Evolutionary conservation across 2,329 filamentous ascomycete genomes (phyloP), one percentile per base, ranked within the genome.

Genomic region (Trichoderma atroviride): DNA sequence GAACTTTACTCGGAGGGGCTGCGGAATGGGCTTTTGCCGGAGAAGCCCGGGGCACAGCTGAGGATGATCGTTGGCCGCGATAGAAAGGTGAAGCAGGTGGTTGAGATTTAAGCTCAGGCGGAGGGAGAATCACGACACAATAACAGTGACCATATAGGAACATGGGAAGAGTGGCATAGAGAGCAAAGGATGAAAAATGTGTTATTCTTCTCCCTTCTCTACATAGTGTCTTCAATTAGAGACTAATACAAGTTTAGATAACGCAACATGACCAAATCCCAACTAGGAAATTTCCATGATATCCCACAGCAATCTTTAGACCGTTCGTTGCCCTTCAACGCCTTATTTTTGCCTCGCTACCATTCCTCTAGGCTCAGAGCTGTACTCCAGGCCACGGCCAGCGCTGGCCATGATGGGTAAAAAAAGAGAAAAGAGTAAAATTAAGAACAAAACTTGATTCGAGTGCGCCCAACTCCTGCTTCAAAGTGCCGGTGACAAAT

Each of bases 1-100:
- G 91, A 92, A 80, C 83, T 92, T 13, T 93, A 88, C 75, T 86
- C 85, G 1, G 86, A 88, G 35, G 84, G 82, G 22, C 76, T 92
- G 69, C 83, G 89, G 68, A 76, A 79, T 31, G 90, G 90, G 1
- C 80, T 89, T 35, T 86, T 91, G 71, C 69, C 77, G 1, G 77
- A 82, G 22, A 83, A 81, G 74, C 77, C 82, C 31, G 84, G 84
- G 7, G 81, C 83, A 71, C 89, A 92, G 76, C 79, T 92, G 72
- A 82, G 88, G 67, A 78, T 92, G 60, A 81, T 91, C 11, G 87
- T 92, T 2, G 85, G 85, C 53, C 83, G 83, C 72, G 84, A 90
- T 73, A 83, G 90, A 73, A 86, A 81, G 71, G 88, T 91, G 24
- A 84, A 85, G 76, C 79, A 89, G 73, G 84, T 85, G 22, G 75